A percentile compares a stretch with the other conserved stretches of the same genome.
Conservation (phyloP, 805 yeast species). For the Teunomyces panamensis region DNA sequence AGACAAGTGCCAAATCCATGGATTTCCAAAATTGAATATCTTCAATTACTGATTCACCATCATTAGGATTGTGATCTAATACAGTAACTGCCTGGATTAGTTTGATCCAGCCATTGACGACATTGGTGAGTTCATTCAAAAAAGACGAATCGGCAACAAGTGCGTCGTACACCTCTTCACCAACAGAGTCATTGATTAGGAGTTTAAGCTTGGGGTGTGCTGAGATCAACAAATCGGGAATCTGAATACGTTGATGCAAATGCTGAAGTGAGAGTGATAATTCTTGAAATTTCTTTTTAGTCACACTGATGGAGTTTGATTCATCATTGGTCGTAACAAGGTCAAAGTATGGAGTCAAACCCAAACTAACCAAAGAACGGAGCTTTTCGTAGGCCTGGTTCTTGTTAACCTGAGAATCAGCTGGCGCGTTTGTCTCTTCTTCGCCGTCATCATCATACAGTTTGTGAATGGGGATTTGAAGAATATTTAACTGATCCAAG, state of each 20-base stretch:
- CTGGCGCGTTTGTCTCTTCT: neutral
- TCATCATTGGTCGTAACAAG: slow-evolving; percentile 25
- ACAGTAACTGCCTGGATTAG: slow-evolving; percentile 56
- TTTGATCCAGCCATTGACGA: slow-evolving; percentile 73
- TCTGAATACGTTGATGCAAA: slow-evolving; percentile 62
- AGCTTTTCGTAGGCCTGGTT: slow-evolving; percentile 47
- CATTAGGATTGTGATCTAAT: slow-evolving; percentile 49
- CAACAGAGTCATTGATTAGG: slow-evolving; percentile 14
- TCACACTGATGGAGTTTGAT: slow-evolving; percentile 26
- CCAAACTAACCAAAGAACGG: slow-evolving; percentile 57
- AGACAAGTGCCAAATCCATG: slow-evolving; percentile 56
- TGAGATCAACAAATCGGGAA: slow-evolving; percentile 57
- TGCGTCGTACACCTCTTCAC: slow-evolving; percentile 16
- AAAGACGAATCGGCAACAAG: slow-evolving; percentile 49
- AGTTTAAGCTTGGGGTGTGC: slow-evolving; percentile 49
- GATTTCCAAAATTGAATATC: slow-evolving; percentile 80
- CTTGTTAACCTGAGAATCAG: slow-evolving; percentile 1
- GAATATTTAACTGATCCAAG: slow-evolving; percentile 30
- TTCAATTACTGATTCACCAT: slow-evolving; percentile 52
- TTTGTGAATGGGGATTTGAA: slow-evolving; percentile 27
- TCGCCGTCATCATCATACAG: slow-evolving; percentile 3
- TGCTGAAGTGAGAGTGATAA: slow-evolving; percentile 64
- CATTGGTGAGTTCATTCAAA: slow-evolving; percentile 65
- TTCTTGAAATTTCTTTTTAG: slow-evolving; percentile 67
- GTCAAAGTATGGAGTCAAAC: slow-evolving; percentile 70